A percentile compares a stretch with the other conserved stretches of the same genome.
phyloP scores from a whole-genome alignment of 371 early-diverging fungal genomes.

The Coemansia sp. region DNA sequence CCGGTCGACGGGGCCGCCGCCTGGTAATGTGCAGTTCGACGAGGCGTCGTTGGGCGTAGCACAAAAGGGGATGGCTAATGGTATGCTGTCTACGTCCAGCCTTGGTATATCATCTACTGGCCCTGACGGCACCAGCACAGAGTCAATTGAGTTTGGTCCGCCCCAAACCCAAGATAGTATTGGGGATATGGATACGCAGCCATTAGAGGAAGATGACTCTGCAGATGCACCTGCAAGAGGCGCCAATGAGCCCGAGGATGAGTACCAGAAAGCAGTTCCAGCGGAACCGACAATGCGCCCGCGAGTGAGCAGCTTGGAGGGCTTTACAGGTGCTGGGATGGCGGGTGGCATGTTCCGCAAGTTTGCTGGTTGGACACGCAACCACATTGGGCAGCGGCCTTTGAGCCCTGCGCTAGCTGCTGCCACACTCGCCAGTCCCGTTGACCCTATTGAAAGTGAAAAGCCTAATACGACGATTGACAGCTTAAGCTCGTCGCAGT shows the following conservation, averaged over 20 bases:
- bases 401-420: slow-evolving; percentile 11
- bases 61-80: slow-evolving; percentile 35
- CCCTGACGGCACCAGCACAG: not conserved
- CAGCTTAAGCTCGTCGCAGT: slow-evolving; percentile 22
- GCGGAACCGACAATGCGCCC: not conserved
- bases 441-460: not conserved
- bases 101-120: not conserved
- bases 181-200: slow-evolving; percentile 10
- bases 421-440: not conserved
- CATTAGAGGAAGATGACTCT: not conserved
- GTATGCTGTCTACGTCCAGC: slow-evolving; percentile 8
- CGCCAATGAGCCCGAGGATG: not conserved
- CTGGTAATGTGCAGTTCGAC: not conserved
- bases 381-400: slow-evolving; percentile 18
- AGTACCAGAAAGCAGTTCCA: not conserved
- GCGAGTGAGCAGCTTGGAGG: not conserved
- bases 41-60: slow-evolving; percentile 3
- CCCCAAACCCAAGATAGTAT: not conserved
- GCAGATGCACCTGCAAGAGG: not conserved
- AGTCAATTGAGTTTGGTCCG: slow-evolving; percentile 23
- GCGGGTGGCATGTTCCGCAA: slow-evolving; percentile 35
- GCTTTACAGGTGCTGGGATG: slow-evolving; percentile 26
- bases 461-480: slow-evolving; percentile 8
- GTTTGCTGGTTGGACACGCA: slow-evolving; percentile 35
- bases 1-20: slow-evolving; percentile 10